phyloP scores from a whole-genome alignment of 108 stramenopile genomes.

The Cyclostephanos invisitatus region DNA sequence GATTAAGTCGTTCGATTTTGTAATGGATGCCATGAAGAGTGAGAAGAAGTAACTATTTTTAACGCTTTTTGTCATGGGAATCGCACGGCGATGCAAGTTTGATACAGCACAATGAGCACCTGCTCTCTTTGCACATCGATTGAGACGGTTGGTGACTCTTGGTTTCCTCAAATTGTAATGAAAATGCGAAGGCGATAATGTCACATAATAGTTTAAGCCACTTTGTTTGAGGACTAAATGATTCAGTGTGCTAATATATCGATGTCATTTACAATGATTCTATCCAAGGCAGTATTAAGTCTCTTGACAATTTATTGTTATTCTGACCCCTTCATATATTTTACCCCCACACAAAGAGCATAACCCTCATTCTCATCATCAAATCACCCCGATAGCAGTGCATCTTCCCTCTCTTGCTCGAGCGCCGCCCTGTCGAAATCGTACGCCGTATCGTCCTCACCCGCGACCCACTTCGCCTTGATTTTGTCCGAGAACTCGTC shows the following conservation, averaged over 20 bases:
- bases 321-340: too few relatives aligned
- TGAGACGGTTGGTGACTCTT: too few relatives aligned
- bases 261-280: too few relatives aligned
- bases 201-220: too few relatives aligned
- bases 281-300: background rate
- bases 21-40: slow-evolving; percentile 84
- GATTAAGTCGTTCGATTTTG: slow-evolving; percentile 83
- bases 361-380: background rate
- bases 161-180: background rate
- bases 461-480: slow-evolving; percentile 81
- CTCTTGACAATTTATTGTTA: background rate
- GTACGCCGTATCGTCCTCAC: slow-evolving; percentile 60
- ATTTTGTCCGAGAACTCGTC: slow-evolving; percentile 84
- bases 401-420: slow-evolving; percentile 80
- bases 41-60: slow-evolving; percentile 38
- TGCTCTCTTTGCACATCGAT: too few relatives aligned
- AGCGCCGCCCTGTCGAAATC: slow-evolving; percentile 83
- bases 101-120: too few relatives aligned
- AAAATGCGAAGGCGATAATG: background rate
- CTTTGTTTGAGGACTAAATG: too few relatives aligned
- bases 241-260: too few relatives aligned
- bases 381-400: slow-evolving; percentile 47
- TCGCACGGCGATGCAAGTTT: too few relatives aligned
- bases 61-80: too few relatives aligned
- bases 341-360: background rate